These are phyloP conservation scores for Jamesozyma hellenica DNA, from an alignment of 805 yeast species.

Conservation along the genomic window DNA sequence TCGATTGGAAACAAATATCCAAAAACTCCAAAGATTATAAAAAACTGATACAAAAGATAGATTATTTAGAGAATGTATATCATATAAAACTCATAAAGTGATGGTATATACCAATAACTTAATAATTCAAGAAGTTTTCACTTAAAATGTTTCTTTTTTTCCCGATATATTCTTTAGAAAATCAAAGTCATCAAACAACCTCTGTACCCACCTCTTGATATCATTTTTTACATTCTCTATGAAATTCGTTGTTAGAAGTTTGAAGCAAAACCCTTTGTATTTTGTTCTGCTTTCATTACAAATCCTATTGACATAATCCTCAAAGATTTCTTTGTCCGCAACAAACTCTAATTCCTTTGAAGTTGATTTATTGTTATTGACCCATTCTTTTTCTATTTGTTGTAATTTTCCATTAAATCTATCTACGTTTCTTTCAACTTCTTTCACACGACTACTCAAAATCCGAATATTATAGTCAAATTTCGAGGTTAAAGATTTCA, in stretches of 20 bases:
- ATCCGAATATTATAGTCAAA: constrained; percentile 57
- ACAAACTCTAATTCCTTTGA: constrained; percentile 1
- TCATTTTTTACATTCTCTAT: constrained; percentile 9
- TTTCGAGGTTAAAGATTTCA: constrained; percentile 47
- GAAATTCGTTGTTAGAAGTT: constrained; percentile 9
- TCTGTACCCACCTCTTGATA: constrained; percentile 11
- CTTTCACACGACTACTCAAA: constrained; percentile 50
- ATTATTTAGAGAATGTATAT: constrained; percentile 1
- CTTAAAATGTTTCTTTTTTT: no score
- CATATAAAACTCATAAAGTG: neutral
- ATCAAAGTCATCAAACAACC: constrained; percentile 7
- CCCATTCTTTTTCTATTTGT: constrained; percentile 10
- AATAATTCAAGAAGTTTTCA: no score
- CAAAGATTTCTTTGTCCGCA: constrained; percentile 10
- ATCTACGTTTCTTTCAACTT: constrained; percentile 52
- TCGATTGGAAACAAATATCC: constrained; percentile 17
- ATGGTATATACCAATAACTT: no score
- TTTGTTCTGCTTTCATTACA: constrained; percentile 9
- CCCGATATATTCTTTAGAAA: neutral
- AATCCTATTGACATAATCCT: constrained; percentile 10
- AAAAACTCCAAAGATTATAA: constrained; percentile 9
- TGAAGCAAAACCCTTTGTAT: constrained; percentile 15
- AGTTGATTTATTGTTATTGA: constrained; percentile 4
- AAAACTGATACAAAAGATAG: constrained; percentile 3
- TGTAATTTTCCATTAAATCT: constrained; percentile 30